Conservation (phyloP, 1,284 basidiomycete species). For the Phenoliferia sp. region DNA sequence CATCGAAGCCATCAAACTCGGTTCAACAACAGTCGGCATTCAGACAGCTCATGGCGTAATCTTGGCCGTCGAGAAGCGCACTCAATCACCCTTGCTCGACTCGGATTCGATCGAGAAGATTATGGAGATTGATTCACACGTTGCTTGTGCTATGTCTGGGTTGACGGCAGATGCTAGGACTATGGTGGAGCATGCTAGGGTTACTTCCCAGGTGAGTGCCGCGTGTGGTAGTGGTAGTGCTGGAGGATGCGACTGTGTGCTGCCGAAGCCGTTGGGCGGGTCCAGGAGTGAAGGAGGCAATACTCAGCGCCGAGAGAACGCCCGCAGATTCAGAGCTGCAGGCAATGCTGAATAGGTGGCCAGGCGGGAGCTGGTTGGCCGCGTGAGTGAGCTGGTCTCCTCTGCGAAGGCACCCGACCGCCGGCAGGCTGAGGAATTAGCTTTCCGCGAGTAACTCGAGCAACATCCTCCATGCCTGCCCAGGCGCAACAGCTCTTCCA, state of each 20-base stretch:
- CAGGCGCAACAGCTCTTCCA: too few relatives aligned
- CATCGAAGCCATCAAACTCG: conserved; percentile 98
- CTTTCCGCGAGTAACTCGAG: too few relatives aligned
- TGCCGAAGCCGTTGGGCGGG: not conserved
- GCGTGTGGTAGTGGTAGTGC: not conserved
- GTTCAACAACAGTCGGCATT: conserved; percentile 90
- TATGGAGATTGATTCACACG: conserved; percentile 96
- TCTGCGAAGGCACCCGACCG: too few relatives aligned
- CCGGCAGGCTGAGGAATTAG: too few relatives aligned
- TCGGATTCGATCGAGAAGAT: conserved; percentile 97
- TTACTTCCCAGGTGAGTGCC: conserved; percentile 58
- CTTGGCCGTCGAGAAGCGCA: conserved; percentile 96
- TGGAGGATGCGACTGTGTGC: not conserved
- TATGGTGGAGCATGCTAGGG: conserved; percentile 99
- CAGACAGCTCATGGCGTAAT: conserved; percentile 72
- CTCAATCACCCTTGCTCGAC: conserved; percentile 93
- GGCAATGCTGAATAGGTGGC: too few relatives aligned
- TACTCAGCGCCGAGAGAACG: too few relatives aligned
- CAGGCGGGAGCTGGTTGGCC: too few relatives aligned
- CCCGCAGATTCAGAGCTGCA: too few relatives aligned
- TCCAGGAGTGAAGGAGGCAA: not conserved
- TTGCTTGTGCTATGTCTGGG: conserved; percentile 98
- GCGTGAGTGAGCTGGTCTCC: too few relatives aligned
- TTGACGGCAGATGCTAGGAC: conserved; percentile 97
- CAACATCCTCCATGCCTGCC: too few relatives aligned